Evolutionary conservation across 2,329 filamentous ascomycete genomes (phyloP).

Genomic region (Xylariaceae sp.): DNA sequence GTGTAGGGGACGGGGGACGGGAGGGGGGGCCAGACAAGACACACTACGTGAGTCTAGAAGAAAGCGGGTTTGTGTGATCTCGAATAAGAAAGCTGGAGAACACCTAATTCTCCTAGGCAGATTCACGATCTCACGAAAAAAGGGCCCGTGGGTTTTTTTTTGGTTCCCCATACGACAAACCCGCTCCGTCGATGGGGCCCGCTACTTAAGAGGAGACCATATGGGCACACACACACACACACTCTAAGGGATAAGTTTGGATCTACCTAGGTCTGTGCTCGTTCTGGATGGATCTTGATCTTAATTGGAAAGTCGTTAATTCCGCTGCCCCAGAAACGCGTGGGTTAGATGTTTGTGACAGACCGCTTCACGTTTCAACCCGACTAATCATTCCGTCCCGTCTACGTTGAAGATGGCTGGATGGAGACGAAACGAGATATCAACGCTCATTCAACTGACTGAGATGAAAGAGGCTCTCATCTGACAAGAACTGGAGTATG

Average conservation of each 20-base stretch:
- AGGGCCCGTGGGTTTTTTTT: not conserved
- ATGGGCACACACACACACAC: not conserved
- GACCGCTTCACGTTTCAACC: no score
- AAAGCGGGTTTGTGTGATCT: slow-evolving; percentile 1
- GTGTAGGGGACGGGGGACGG: not conserved
- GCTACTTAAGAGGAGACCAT: not conserved
- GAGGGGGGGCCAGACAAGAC: no score
- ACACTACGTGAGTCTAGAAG: not conserved
- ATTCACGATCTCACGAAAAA: not conserved
- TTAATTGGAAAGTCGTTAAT: not conserved
- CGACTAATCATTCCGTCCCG: no score
- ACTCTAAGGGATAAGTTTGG: not conserved
- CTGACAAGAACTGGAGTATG: no score
- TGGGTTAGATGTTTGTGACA: no score
- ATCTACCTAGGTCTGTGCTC: not conserved
- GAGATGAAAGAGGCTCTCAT: no score
- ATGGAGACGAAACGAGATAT: no score
- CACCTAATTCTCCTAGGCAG: not conserved
- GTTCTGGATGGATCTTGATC: not conserved
- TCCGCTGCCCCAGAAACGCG: not conserved
- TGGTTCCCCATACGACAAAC: not conserved
- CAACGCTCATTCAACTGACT: no score
- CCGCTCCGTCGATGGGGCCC: not conserved
- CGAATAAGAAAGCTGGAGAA: not conserved
- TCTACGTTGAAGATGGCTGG: no score